A percentile compares a stretch with the other conserved stretches of the same genome.
Conservation (phyloP, 108 stramenopile species). For the Fragilariopsis cylindrus region DNA sequence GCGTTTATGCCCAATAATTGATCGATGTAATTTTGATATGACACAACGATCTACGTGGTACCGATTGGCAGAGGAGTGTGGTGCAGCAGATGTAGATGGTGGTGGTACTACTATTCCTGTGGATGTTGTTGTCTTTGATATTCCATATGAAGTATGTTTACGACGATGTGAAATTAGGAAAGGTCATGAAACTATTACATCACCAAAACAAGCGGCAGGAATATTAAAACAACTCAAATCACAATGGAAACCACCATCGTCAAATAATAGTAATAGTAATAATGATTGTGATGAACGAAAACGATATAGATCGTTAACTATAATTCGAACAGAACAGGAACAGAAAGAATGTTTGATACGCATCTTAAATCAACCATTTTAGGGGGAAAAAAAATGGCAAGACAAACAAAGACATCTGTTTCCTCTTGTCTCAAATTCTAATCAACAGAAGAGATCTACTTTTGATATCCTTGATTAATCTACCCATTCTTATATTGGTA, state of each 20-base stretch:
- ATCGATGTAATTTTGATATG: constrained; percentile 67
- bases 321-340: constrained; percentile 7
- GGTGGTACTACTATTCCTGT: constrained; percentile 14
- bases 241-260: constrained; percentile 4
- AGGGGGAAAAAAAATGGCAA: background rate
- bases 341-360: background rate
- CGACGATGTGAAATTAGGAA: constrained; percentile 31
- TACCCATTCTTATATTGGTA: no score
- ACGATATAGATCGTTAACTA: constrained; percentile 7
- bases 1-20: constrained; percentile 49
- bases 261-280: background rate
- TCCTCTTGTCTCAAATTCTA: no score
- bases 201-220: constrained; percentile 24
- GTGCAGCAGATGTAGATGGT: background rate
- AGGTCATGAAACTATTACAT: constrained; percentile 33
- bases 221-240: constrained; percentile 14
- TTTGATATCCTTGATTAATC: no score
- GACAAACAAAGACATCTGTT: no score
- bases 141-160: constrained; percentile 24
- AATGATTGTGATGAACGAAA: background rate
- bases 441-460: no score
- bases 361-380: constrained; percentile 2
- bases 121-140: constrained; percentile 22
- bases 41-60: constrained; percentile 53
- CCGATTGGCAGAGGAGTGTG: constrained; percentile 13